phyloP scores from a whole-genome alignment of 2,329 filamentous ascomycete genomes.

The Lojkania enalia region DNA sequence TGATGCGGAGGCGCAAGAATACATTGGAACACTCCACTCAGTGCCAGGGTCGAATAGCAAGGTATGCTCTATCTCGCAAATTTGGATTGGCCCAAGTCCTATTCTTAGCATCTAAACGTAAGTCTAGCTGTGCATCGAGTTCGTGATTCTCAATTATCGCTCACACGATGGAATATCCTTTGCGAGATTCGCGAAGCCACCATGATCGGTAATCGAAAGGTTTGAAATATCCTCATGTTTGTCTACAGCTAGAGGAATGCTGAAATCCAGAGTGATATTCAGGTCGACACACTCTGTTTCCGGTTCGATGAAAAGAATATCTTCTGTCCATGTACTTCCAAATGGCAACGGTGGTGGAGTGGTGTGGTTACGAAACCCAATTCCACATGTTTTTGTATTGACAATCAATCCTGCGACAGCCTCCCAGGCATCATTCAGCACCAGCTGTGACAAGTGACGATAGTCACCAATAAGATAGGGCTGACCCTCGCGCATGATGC shows the following conservation, averaged over 20 bases:
- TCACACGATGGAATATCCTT: slow-evolving; percentile 33
- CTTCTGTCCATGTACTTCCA: slow-evolving; percentile 52
- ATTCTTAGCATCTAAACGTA: no score
- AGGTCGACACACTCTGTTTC: slow-evolving; percentile 50
- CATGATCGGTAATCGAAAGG: slow-evolving; percentile 47
- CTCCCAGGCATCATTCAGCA: slow-evolving; percentile 38
- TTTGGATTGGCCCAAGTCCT: slow-evolving; percentile 45
- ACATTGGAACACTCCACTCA: slow-evolving; percentile 49
- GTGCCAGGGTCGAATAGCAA: slow-evolving; percentile 48
- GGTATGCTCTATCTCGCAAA: slow-evolving; percentile 47
- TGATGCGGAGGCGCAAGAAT: slow-evolving; percentile 49
- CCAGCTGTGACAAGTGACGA: slow-evolving; percentile 35
- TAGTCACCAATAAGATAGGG: slow-evolving; percentile 37
- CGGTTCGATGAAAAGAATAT: slow-evolving; percentile 54
- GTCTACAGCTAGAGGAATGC: slow-evolving; percentile 21
- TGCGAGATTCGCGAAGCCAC: slow-evolving; percentile 49
- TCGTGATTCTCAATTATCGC: no score
- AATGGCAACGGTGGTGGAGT: slow-evolving; percentile 36
- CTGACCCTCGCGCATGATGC: slow-evolving; percentile 32
- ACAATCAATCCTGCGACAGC: slow-evolving; percentile 51
- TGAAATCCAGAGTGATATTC: slow-evolving; percentile 50
- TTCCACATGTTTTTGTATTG: slow-evolving; percentile 46
- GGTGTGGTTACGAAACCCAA: slow-evolving; percentile 54
- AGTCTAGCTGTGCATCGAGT: no score
- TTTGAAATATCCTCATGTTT: slow-evolving; percentile 13